Evolutionary conservation across 2,329 filamentous ascomycete genomes (phyloP), one percentile per base, ranked within the genome.

Genomic region (Aspergillus sp.): DNA sequence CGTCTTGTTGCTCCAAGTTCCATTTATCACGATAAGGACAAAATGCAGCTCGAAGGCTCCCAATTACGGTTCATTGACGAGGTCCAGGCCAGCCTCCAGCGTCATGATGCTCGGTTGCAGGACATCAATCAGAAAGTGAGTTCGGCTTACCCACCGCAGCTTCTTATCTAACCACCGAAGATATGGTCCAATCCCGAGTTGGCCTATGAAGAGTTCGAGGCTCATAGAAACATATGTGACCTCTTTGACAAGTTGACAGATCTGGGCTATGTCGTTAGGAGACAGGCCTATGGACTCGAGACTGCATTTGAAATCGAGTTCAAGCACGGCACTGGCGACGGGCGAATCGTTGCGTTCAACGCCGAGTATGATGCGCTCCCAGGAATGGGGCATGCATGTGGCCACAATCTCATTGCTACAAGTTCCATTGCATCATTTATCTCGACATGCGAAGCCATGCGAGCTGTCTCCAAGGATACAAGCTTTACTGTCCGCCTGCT

Each of bases 151-250:
- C 30, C 51, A 54, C 13, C 4, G 2, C 22, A 1, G 3, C 3
- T 9, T 13, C n/a, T 13, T 30, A 22, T 17, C 41, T 41, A 54
- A 55, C 46, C 0, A 1, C 2, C 3, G 9, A 50, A 78, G 74
- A 80, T 80, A 54, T 77, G 75, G 68, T 72, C 74, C 43, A 76
- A 84, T 57, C 83, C 84, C 0, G 84, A 85, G 66, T 70, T 83
- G 1, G 79, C 75, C 3, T 85, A 81, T 64, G 70, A 83, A 54
- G 84, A 86, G 65, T 70, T 77, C 66, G 75, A 78, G 15, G 84
- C 84, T 1, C 82, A 85, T 62, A 77, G 83, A 41, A 76, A 75
- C 9, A 80, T 86, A 43, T 78, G 79, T 15, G 64, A 60, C 64
- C 15, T 77, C 72, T 65, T 75, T 81, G 11, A 74, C 73, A 54